A percentile compares a stretch with the other conserved stretches of the same genome.
phyloP scores from a whole-genome alignment of 2,329 filamentous ascomycete genomes.

The Stachybotrys chartarum region DNA sequence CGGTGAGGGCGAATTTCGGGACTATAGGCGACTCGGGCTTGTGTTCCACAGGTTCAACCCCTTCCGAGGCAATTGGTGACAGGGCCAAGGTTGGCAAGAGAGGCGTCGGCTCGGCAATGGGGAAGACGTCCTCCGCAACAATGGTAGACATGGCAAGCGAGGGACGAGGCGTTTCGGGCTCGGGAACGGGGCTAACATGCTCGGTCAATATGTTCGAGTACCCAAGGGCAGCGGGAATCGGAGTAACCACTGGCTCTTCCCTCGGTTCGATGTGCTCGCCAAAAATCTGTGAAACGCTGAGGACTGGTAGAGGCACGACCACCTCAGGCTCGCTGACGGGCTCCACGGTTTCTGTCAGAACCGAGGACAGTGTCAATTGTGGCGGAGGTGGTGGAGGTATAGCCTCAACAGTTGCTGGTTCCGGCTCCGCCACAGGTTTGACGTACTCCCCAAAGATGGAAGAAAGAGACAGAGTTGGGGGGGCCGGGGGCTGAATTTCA shows the following conservation, averaged over 20 bases:
- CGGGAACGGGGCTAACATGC: conserved; percentile 17
- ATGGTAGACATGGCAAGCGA: conserved; percentile 20
- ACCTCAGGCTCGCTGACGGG: conserved; percentile 20
- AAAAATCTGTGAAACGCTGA: conserved; percentile 22
- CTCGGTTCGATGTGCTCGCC: conserved; percentile 25
- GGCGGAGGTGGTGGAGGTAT: background rate
- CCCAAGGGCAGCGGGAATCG: conserved; percentile 8
- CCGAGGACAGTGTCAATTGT: conserved; percentile 20
- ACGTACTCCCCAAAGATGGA: conserved; percentile 14
- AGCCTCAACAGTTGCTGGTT: conserved; percentile 16
- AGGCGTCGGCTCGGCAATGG: conserved; percentile 16
- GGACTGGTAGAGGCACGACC: conserved; percentile 10
- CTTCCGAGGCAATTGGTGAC: conserved; percentile 27
- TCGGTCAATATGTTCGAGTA: conserved; percentile 14
- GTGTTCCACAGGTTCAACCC: conserved; percentile 31
- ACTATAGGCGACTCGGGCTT: conserved; percentile 11
- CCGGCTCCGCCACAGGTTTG: conserved; percentile 20
- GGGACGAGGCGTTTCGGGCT: conserved; percentile 11
- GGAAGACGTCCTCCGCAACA: conserved; percentile 24
- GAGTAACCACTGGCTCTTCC: conserved; percentile 16
- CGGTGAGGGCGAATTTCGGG: conserved; percentile 33
- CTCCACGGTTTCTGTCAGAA: conserved; percentile 21
- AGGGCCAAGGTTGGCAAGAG: conserved; percentile 22
- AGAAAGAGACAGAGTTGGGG: conserved; percentile 6
- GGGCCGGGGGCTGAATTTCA: background rate